These are phyloP conservation scores for Fragilaria crotonensis DNA, from an alignment of 108 stramenopile genomes.

Conservation along the genomic window DNA sequence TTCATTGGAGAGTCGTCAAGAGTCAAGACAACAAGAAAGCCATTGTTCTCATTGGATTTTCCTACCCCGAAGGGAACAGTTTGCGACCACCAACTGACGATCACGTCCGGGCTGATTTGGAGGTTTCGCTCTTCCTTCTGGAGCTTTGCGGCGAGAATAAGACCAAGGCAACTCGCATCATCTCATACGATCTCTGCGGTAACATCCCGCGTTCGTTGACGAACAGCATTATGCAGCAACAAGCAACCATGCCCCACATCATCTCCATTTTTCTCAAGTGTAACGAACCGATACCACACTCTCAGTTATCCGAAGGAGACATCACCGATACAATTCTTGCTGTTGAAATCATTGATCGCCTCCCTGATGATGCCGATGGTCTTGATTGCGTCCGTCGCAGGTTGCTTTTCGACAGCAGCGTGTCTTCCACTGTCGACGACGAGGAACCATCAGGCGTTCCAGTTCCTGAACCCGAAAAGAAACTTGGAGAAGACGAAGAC, in stretches of 20 bases:
- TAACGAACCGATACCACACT: background rate
- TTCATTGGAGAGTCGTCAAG: conserved; percentile 31
- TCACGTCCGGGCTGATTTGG: conserved; percentile 23
- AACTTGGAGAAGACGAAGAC: too few relatives aligned
- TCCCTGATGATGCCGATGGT: background rate
- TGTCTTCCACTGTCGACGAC: too few relatives aligned
- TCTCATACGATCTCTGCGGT: conserved; percentile 1
- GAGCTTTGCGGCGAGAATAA: background rate
- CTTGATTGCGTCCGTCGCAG: too few relatives aligned
- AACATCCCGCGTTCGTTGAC: background rate
- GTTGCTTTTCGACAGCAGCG: too few relatives aligned
- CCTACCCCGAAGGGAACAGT: conserved; percentile 20
- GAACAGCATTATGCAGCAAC: background rate
- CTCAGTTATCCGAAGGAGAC: background rate
- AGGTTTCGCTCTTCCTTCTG: conserved; percentile 9
- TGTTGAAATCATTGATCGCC: background rate
- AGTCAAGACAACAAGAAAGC: background rate
- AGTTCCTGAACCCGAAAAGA: too few relatives aligned
- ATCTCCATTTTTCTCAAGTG: background rate
- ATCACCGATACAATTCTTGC: background rate
- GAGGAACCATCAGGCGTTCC: too few relatives aligned
- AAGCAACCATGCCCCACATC: background rate
- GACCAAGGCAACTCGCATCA: conserved; percentile 17
- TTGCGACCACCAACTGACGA: conserved; percentile 8
- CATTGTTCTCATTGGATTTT: conserved; percentile 27